Base-by-base conservation (phyloP, 169 alveolate species). In the Plasmodium gaboni region DNA sequence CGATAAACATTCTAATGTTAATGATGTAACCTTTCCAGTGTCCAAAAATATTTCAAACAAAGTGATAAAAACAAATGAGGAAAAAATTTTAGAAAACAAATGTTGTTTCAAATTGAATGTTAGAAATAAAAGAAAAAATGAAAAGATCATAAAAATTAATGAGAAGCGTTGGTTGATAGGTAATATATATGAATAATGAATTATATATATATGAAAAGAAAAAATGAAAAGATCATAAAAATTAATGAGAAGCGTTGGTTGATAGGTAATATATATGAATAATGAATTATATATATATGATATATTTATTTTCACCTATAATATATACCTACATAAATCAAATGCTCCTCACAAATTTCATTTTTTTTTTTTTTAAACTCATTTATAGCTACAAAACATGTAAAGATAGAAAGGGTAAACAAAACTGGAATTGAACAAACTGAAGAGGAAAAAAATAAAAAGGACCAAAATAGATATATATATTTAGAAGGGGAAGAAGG, bases 61-160 rank as follows among this genome's bases (percentile, higher is more conserved):
- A 28, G 13, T 80, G 17, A 80, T 80, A 44, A 80, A 80, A 67
- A 80, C 90, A n/a, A 67, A 80, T 68, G 90, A 80, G 46, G 44
- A 26, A 22, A 80, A 80, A 46, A 26, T 70, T 6, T 15, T 65
- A 32, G 90, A 80, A 26, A 50, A 68, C 42, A 80, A 80, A 42
- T 67, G 26, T 2, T 44, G 13, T 15, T 42, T 50, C 19, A 65
- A 80, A 32, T 68, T 80, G 17, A 80, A 46, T 70, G 50, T 70
- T 67, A 67, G 90, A 68, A 80, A 65, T 80, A 80, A 80, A 70
- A 51, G 90, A 15, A 80, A 80, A 80, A 80, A 80, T 68, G 90
- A 80, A 68, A 80, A 68, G 60, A 13, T 57, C 46, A 55, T 80
- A 48, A 80, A 53, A 80, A 68, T 80, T 44, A 80, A 67, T 68